Evolutionary conservation across 2,329 filamentous ascomycete species (phyloP), one percentile per base, ranked within the genome.

Genomic region (Neonectria magnoliae): DNA sequence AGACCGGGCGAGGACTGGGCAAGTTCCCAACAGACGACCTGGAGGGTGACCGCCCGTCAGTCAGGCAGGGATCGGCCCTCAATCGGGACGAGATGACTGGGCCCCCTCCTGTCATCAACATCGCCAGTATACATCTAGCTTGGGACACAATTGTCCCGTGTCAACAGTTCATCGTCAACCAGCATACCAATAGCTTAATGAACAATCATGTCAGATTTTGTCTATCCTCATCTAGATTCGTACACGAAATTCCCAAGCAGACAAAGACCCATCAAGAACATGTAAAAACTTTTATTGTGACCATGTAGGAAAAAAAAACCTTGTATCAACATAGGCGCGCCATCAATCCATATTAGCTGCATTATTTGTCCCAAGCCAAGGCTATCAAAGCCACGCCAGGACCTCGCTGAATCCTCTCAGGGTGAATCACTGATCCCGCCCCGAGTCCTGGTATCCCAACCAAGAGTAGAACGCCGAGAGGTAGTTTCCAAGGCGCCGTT

Each of bases 181-280:
- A 33, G 4, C 11, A 33, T 11, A 10, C 9, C 31, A 33, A 33
- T 3, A 33, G 31, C 3, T 13, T 11, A 33, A 33, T 33, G 31
- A 33, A 33, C 31, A 33, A 53, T 62, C 58, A 36, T 38, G 38
- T 42, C 38, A 33, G 64, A 68, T 72, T 72, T 70, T 73, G 56
- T 72, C 70, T 72, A 73, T 65, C 68, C 70, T 63, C 66, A 38
- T 62, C 60, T 72, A 73, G 68, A 70, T 65, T 65, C 70, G 57
- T 58, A 68, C 52, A 61, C 3, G 57, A 64, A 36, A 60, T 42
- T 45, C 29, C 22, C 14, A 48, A 64, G 66, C 66, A 70, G 58
- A 68, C 20, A 68, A 62, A 70, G 64, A 71, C 65, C 64, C 64
- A 59, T 62, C 53, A 53, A 60, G 57, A 68, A 70, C 60, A 64